phyloP scores from a whole-genome alignment of 192 early-diverging fungal species.

The Anaeromyces robustus region DNA sequence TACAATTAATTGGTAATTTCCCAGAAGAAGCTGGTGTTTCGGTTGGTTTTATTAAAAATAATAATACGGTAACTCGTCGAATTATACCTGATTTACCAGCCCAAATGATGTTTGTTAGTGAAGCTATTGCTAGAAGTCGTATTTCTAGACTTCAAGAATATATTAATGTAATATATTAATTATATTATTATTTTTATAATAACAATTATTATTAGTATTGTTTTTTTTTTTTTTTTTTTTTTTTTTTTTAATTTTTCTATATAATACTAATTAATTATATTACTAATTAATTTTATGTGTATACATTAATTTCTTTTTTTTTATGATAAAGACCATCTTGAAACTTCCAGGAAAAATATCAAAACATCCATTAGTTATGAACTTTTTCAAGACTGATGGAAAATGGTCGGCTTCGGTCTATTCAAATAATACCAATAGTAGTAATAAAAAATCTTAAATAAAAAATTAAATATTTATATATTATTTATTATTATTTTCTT shows the following conservation, averaged over 20 bases:
- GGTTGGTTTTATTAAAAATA: conserved; percentile 1
- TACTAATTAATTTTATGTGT: no score
- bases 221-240: background rate
- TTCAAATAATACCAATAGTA: background rate
- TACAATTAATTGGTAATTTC: conserved; percentile 34
- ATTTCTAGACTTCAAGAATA: conserved; percentile 25
- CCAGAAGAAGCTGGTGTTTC: conserved; percentile 32
- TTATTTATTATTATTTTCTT: no score
- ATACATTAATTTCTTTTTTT: no score
- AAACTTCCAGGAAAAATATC: conserved; percentile 27
- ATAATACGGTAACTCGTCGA: background rate
- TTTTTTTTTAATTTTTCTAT: no score
- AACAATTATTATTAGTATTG: background rate
- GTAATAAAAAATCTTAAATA: no score
- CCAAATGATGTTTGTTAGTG: conserved; percentile 43
- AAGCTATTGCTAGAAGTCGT: conserved; percentile 23
- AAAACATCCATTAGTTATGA: conserved; percentile 22
- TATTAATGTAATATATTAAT: conserved; percentile 16
- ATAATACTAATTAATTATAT: no score
- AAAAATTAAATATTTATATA: no score
- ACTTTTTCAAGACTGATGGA: conserved; percentile 26
- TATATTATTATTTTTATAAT: background rate
- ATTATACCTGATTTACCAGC: conserved; percentile 36
- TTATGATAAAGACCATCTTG: conserved; percentile 13
- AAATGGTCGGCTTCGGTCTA: conserved; percentile 12